phyloP scores from a whole-genome alignment of 306 rosid species.

The Canavalia ensiformis region DNA sequence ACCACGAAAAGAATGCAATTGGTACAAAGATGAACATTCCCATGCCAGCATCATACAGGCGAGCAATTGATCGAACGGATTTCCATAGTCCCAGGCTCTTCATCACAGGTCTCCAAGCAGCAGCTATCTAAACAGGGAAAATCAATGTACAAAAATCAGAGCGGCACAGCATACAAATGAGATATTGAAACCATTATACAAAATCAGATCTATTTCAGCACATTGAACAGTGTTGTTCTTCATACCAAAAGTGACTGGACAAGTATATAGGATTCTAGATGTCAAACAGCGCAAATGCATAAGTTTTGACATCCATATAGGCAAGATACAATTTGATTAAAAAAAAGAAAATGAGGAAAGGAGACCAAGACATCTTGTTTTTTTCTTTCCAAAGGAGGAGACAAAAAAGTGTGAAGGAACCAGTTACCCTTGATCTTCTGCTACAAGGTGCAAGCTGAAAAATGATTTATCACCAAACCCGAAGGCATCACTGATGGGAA shows the following conservation, averaged over 20 bases:
- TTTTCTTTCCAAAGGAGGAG: neutral
- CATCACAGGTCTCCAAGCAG: constrained; percentile 91
- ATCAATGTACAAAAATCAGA: constrained; percentile 31
- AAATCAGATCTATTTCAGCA: constrained; percentile 33
- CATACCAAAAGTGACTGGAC: neutral
- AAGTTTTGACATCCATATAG: neutral
- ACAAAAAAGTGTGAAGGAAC: neutral
- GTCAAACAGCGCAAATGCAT: constrained; percentile 2
- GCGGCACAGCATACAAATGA: constrained; percentile 19
- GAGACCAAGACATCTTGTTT: neutral
- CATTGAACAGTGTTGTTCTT: neutral
- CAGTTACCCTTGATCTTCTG: neutral
- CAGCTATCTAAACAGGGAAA: constrained; percentile 73
- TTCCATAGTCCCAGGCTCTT: constrained; percentile 84
- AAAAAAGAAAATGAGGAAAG: neutral
- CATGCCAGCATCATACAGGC: constrained; percentile 94
- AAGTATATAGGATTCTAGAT: constrained; percentile 8
- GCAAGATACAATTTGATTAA: neutral
- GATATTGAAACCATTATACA: constrained; percentile 19
- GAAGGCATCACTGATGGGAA: neutral
- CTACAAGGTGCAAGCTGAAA: neutral
- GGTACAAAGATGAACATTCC: constrained; percentile 93
- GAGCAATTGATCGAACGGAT: constrained; percentile 82
- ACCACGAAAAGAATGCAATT: constrained; percentile 84
- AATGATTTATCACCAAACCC: constrained; percentile 5